phyloP scores from a whole-genome alignment of 1,139 yeast species.

The Pichia sp. region DNA sequence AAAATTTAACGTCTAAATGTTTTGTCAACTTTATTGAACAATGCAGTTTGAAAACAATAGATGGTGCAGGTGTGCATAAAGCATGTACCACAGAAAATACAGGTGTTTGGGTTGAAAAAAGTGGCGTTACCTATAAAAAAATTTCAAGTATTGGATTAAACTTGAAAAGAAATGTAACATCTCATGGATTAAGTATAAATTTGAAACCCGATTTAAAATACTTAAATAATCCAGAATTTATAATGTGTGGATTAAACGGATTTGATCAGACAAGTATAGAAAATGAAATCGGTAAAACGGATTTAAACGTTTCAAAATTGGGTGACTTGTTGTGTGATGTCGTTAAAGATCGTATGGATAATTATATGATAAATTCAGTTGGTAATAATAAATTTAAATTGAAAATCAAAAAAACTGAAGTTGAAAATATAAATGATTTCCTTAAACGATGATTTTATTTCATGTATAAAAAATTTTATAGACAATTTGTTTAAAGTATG shows the following conservation, averaged over 20 bases:
- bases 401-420: neutral
- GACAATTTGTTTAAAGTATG: no score
- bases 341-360: constrained; percentile 8
- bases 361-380: constrained; percentile 9
- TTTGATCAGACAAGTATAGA: constrained; percentile 45
- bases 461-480: neutral
- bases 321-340: constrained; percentile 3
- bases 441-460: neutral
- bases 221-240: constrained; percentile 53
- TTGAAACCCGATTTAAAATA: constrained; percentile 65
- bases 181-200: constrained; percentile 86
- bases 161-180: constrained; percentile 75
- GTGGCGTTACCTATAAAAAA: constrained; percentile 15
- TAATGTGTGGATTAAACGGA: constrained; percentile 80
- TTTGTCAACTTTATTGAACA: constrained; percentile 67
- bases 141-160: constrained; percentile 90
- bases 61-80: constrained; percentile 20
- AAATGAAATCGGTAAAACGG: constrained; percentile 13
- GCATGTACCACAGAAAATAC: constrained; percentile 56
- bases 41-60: constrained; percentile 51
- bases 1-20: constrained; percentile 60
- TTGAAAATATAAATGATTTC: neutral
- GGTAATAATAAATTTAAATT: neutral
- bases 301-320: constrained; percentile 1
- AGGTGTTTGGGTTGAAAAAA: constrained; percentile 67